Conservation (phyloP, 1,284 basidiomycete genomes). For the Naganishia sp. region DNA sequence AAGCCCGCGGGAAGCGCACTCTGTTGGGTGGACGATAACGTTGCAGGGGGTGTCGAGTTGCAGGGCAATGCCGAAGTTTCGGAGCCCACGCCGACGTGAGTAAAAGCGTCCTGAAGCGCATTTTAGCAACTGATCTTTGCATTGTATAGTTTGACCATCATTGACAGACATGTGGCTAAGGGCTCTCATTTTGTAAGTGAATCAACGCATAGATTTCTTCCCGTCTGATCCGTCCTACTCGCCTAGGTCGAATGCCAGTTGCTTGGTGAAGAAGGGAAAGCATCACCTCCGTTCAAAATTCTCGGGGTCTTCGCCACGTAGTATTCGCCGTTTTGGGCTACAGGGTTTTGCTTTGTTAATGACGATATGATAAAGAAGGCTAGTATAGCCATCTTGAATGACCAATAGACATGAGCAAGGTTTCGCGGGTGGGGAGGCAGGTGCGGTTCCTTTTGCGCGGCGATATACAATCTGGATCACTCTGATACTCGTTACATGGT, state of each 20-base stretch:
- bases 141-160: constrained; percentile 64
- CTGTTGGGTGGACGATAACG: constrained; percentile 61
- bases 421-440: background rate
- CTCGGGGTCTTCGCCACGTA: constrained; percentile 63
- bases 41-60: constrained; percentile 55
- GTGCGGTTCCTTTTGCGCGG: background rate
- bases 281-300: constrained; percentile 71
- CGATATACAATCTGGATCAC: background rate
- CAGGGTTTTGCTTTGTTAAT: background rate
- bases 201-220: constrained; percentile 63
- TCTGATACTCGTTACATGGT: background rate
- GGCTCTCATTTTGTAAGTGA: constrained; percentile 85
- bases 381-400: background rate
- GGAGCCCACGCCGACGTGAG: constrained; percentile 55
- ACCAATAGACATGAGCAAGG: background rate
- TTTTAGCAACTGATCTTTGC: background rate
- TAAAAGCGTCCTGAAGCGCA: constrained; percentile 16
- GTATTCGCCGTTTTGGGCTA: constrained; percentile 1
- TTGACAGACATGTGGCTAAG: constrained; percentile 71
- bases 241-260: constrained; percentile 69
- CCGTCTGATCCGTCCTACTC: constrained; percentile 49
- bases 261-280: constrained; percentile 73
- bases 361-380: background rate
- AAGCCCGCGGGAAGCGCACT: constrained; percentile 55
- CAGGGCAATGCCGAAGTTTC: constrained; percentile 55